Percentiles rank a stretch among this genome's conserved stretches.
These are phyloP conservation scores for Saturnispora gosingensis DNA, from an alignment of 805 yeast genomes.

Conservation along the genomic window DNA sequence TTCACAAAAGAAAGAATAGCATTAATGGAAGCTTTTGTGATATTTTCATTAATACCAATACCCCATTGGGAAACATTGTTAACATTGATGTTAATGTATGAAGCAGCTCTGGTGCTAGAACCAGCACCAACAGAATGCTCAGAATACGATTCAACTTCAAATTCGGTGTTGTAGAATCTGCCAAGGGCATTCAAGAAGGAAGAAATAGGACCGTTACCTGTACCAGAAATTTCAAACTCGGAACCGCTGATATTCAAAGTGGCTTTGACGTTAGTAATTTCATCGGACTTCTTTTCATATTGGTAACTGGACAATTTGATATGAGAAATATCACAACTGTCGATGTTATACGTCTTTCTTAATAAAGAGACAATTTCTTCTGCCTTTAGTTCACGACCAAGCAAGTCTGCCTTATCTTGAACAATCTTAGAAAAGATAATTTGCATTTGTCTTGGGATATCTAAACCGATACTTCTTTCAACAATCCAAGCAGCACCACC, in stretches of 20 bases:
- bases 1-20: constrained; percentile 61
- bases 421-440: constrained; percentile 57
- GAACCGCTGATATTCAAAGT: constrained; percentile 31
- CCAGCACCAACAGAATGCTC: constrained; percentile 72
- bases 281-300: constrained; percentile 28
- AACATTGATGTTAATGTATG: constrained; percentile 39
- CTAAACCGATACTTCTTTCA: constrained; percentile 60
- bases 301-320: constrained; percentile 35
- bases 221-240: constrained; percentile 36
- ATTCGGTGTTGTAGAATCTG: constrained; percentile 37
- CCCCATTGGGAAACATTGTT: constrained; percentile 54
- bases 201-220: constrained; percentile 75
- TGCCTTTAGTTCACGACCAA: constrained; percentile 62
- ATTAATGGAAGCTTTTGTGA: constrained; percentile 72
- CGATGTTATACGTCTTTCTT: constrained; percentile 45
- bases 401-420: constrained; percentile 51
- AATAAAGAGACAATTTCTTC: constrained; percentile 55
- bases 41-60: constrained; percentile 86
- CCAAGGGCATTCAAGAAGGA: constrained; percentile 60
- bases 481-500: constrained; percentile 85
- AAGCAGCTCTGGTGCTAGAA: constrained; percentile 63
- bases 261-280: constrained; percentile 35
- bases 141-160: constrained; percentile 57
- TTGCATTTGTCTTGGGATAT: constrained; percentile 65
- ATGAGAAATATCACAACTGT: constrained; percentile 26